Percentiles rank a stretch among this genome's conserved stretches.
These are phyloP conservation scores for Trichoderma citrinoviride DNA, from an alignment of 2,329 filamentous ascomycete species.

Conservation along the genomic window DNA sequence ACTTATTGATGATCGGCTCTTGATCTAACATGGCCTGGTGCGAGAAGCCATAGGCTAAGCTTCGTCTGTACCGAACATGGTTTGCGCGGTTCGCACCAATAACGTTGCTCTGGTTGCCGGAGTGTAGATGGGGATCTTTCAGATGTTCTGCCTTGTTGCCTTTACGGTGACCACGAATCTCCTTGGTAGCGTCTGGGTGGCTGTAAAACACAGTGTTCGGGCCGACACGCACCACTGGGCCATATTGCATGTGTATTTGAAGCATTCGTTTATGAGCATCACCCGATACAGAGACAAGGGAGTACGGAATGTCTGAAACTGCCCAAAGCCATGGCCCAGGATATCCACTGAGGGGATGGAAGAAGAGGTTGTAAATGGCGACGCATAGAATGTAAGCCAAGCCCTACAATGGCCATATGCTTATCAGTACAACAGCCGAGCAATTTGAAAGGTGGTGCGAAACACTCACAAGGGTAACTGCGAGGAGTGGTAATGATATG, in stretches of 20 bases:
- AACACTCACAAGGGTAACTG: neutral
- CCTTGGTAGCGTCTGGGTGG: slow-evolving; percentile 21
- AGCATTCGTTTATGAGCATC: neutral
- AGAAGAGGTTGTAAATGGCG: slow-evolving; percentile 5
- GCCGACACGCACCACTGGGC: neutral
- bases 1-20: slow-evolving; percentile 30
- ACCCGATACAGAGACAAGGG: neutral
- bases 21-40: slow-evolving; percentile 33
- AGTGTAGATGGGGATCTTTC: slow-evolving; percentile 13
- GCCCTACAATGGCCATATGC: slow-evolving; percentile 1
- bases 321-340: slow-evolving; percentile 18
- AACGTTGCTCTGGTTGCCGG: slow-evolving; percentile 18
- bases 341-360: slow-evolving; percentile 13
- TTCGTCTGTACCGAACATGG: slow-evolving; percentile 28
- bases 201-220: slow-evolving; percentile 10
- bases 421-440: neutral
- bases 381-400: neutral
- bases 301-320: neutral
- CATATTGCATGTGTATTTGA: slow-evolving; percentile 7
- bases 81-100: slow-evolving; percentile 24
- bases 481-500: neutral
- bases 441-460: too few relatives aligned
- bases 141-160: slow-evolving; percentile 13
- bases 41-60: slow-evolving; percentile 32
- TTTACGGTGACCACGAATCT: slow-evolving; percentile 26